Evolutionary conservation across 2,329 filamentous ascomycete species (phyloP).

Genomic region (Cryphonectria parasitica): DNA sequence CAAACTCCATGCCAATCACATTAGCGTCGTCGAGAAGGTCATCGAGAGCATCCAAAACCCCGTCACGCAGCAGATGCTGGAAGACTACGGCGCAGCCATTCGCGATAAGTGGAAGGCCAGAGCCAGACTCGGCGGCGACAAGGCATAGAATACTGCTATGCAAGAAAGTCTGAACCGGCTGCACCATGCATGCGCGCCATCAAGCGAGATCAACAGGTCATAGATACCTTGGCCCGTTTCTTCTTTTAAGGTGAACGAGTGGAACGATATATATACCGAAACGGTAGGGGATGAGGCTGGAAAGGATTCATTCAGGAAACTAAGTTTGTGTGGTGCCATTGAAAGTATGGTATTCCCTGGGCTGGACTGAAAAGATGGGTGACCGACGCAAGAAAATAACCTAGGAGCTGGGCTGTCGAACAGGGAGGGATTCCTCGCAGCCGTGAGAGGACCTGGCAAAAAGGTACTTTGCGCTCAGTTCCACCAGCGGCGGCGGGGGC

Average conservation of each 20-base stretch:
- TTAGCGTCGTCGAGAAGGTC: conserved; percentile 80
- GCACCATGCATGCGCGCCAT: background rate
- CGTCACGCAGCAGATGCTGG: conserved; percentile 81
- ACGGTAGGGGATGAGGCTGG: background rate
- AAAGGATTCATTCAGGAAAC: background rate
- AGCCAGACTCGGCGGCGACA: conserved; percentile 47
- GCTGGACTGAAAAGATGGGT: background rate
- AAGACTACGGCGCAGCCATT: conserved; percentile 70
- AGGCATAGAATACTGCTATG: conserved; percentile 10
- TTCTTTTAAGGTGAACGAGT: background rate
- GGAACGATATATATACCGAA: background rate
- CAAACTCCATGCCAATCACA: conserved; percentile 89
- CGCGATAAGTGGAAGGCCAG: conserved; percentile 79
- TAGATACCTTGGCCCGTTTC: background rate
- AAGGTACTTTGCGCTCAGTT: background rate
- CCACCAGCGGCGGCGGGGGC: background rate
- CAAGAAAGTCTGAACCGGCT: background rate
- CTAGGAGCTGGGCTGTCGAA: background rate
- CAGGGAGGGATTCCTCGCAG: background rate
- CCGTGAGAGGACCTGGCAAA: background rate
- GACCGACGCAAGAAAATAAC: background rate
- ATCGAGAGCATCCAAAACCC: conserved; percentile 86
- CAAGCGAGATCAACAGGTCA: background rate
- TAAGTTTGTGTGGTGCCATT: background rate
- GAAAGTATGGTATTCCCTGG: background rate